These are phyloP conservation scores for Monilinia fructigena DNA, from an alignment of 2,329 filamentous ascomycete genomes.

Conservation along the genomic window DNA sequence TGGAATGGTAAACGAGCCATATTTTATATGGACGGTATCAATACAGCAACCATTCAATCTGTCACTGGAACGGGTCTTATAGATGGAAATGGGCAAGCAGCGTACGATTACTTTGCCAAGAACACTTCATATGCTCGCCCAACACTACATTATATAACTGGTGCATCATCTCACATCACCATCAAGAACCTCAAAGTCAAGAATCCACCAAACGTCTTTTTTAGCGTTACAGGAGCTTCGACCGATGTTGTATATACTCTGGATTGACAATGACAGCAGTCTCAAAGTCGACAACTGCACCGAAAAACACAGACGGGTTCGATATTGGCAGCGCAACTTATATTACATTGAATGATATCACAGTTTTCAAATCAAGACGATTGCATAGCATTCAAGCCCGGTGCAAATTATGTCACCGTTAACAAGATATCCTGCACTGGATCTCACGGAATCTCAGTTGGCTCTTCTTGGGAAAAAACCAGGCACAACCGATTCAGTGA, in stretches of 20 bases:
- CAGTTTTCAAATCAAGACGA: conserved; percentile 57
- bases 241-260: conserved; percentile 42
- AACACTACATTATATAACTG: conserved; percentile 45
- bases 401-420: conserved; percentile 47
- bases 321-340: conserved; percentile 48
- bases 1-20: conserved; percentile 46
- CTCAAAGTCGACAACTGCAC: conserved; percentile 42
- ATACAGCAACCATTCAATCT: conserved; percentile 44
- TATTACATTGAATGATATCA: conserved; percentile 50
- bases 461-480: conserved; percentile 45
- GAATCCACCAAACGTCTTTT: conserved; percentile 49
- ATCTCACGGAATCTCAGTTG: conserved; percentile 50
- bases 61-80: conserved; percentile 45
- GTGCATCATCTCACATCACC: conserved; percentile 41
- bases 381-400: conserved; percentile 57
- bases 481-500: conserved; percentile 42
- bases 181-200: conserved; percentile 43
- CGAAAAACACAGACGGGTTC: conserved; percentile 56
- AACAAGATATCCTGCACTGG: conserved; percentile 46
- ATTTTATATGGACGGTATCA: conserved; percentile 43
- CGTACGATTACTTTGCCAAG: conserved; percentile 44
- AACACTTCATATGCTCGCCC: conserved; percentile 44
- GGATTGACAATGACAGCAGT: conserved; percentile 43
- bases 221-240: conserved; percentile 42
- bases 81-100: conserved; percentile 49